Evolutionary conservation across 495 filamentous ascomycete species (phyloP), one percentile per base, ranked within the genome.

Genomic region (Astrocystis sublimbata): DNA sequence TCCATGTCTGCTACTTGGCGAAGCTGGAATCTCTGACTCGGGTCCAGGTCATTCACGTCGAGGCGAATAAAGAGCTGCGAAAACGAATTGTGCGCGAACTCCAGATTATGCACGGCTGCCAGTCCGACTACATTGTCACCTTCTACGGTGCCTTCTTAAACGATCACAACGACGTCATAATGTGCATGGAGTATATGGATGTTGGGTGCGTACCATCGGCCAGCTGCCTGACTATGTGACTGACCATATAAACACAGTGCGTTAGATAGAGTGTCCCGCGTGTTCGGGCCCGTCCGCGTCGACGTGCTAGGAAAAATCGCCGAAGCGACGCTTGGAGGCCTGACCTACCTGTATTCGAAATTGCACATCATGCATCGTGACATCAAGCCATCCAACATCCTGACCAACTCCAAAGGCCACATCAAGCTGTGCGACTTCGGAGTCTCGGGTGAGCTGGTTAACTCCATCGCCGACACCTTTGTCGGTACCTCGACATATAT

Each of bases 111-210:
- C 92, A 96, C 72, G 93, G 97, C 63, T 98, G 94, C 76, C 94
- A 96, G 63, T 97, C 89, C 7, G 90, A 93, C 41, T 92, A 92
- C 71, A 98, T 98, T 68, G 94, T 98, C 24, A 96, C 88, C 13
- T 98, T 98, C 75, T 97, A 97, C 68, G 94, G 94, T 49, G 94
- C 94, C 23, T 98, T 98, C 76, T 84, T 97, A 60, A 97, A 96
- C 68, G 92, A 97, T 66, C 89, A 88, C 46, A 90, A 94, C 64
- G 94, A 98, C 77, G 96, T 98, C 62, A 92, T 97, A 62, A 89
- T 98, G 89, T 98, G 94, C 73, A 98, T 98, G 94, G 94, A 98
- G 73, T 97, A 98, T 70, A 96, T 96, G 92, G 94, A 98, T 79
- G 91, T 92, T 76, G 96, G 96, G 94, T 98, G 84, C 73, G 87